Evolutionary conservation across 2,329 filamentous ascomycete genomes (phyloP), one percentile per base, ranked within the genome.

Genomic region (Exserohilum rostratum): DNA sequence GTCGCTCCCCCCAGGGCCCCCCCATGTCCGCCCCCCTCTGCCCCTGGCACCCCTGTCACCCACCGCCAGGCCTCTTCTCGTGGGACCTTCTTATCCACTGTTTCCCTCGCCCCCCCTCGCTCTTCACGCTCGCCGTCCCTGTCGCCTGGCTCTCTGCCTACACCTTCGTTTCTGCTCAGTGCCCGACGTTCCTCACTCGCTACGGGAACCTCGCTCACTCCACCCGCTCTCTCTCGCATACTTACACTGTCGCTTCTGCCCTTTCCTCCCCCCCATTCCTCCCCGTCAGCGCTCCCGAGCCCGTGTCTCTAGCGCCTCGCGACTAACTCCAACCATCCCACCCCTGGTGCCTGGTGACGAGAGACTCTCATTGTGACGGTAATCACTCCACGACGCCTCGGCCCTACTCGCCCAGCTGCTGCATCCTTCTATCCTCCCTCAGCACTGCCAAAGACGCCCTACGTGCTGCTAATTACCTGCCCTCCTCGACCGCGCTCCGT

Each of bases 111-210:
- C 51, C 38, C 53, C 46, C 49, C 53, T 48, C 53, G 48, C 52
- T 55, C 62, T 42, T 67, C 62, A 64, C 53, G 54, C 53, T 53
- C 53, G 50, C 39, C 42, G 43, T 48, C 55, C 50, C 57, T 57
- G 50, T 59, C 46, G 43, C 46, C 31, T 49, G 45, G 47, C 37
- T 53, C 40, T 46, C 55, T 29, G 39, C 58, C 61, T 59, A 58
- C 60, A 46, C 67, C 22, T 25, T 69, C 65, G 59, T 62, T 71
- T 67, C 59, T 47, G 51, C 44, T 63, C 56, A 62, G 58, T 51
- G 44, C 65, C 57, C 63, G 56, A 57, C 69, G 67, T 64, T 70
- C 67, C 67, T 71, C 70, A 65, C 64, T 71, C 69, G 66, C 65
- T 72, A 67, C 53, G 62, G 63, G 68, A 70, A 60, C 69, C 58